Evolutionary conservation across 176 grass and related monocot species (phyloP).

Genomic region (Chrysopogon serrulatus): DNA sequence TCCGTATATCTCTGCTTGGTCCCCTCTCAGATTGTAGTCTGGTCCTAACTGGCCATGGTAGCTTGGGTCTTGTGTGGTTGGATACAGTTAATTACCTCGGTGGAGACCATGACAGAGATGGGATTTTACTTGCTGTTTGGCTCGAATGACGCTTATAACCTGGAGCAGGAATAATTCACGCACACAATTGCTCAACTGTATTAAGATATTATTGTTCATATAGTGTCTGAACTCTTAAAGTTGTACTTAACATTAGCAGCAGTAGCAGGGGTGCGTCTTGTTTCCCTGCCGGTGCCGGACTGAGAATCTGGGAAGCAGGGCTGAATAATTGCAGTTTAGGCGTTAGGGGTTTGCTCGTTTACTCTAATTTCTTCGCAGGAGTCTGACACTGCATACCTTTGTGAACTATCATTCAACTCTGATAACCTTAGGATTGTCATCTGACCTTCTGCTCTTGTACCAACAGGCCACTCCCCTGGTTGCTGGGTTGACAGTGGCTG

Average conservation of each 20-base stretch:
- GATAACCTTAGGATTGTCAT: not conserved
- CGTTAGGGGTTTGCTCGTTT: not conserved
- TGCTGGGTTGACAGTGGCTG: slow-evolving; percentile 65
- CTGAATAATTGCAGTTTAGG: not conserved
- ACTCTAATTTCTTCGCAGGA: not conserved
- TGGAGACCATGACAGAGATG: not conserved
- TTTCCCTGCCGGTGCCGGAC: not conserved
- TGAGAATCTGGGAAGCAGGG: not conserved
- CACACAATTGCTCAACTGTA: not conserved
- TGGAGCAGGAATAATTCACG: not conserved
- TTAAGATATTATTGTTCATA: not conserved
- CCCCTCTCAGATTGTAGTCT: not conserved
- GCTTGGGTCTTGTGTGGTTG: not conserved
- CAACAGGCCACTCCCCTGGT: slow-evolving; percentile 68
- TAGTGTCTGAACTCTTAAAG: not conserved
- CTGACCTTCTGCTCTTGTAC: not conserved
- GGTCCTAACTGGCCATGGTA: not conserved
- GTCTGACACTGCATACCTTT: not conserved
- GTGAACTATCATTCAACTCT: not conserved
- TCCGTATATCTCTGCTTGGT: not conserved
- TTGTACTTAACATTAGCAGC: not conserved
- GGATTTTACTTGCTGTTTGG: not conserved
- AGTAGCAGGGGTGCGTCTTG: not conserved
- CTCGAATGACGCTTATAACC: not conserved
- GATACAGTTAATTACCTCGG: not conserved